phyloP scores from a whole-genome alignment of 2,329 filamentous ascomycete species.

The Daldinia sp. region DNA sequence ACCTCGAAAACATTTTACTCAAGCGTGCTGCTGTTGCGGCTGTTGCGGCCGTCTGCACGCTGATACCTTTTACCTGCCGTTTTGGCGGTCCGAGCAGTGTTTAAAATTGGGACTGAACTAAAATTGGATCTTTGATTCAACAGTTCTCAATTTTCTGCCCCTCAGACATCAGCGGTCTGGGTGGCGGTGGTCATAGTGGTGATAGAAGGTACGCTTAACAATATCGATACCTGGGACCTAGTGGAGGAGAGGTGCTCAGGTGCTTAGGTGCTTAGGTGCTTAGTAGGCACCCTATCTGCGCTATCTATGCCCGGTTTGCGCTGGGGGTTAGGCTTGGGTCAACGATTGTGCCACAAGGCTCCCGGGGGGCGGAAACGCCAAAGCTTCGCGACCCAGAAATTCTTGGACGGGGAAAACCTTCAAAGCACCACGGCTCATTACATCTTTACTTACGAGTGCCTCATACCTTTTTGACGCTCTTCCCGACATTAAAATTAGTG shows the following conservation, averaged over 20 bases:
- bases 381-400: constrained; percentile 44
- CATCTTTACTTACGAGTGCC: not conserved
- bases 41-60: constrained; percentile 16
- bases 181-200: constrained; percentile 29
- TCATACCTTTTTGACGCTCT: constrained; percentile 10
- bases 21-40: constrained; percentile 24
- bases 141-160: constrained; percentile 6
- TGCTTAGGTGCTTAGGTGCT: not conserved
- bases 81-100: constrained; percentile 7
- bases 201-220: constrained; percentile 18
- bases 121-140: constrained; percentile 8
- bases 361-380: constrained; percentile 29
- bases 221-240: not conserved
- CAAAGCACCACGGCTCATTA: constrained; percentile 26
- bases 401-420: constrained; percentile 26
- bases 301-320: not conserved
- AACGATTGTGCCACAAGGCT: constrained; percentile 34
- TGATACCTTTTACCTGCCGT: constrained; percentile 2
- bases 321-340: constrained; percentile 7
- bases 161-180: constrained; percentile 4
- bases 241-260: constrained; percentile 3
- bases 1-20: constrained; percentile 32
- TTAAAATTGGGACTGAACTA: constrained; percentile 15
- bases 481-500: constrained; percentile 16
- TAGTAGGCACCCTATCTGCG: constrained; percentile 1